A percentile compares a stretch with the other conserved stretches of the same genome.
phyloP scores from a whole-genome alignment of 441 rosid species.

The Gossypium schwendimanii region DNA sequence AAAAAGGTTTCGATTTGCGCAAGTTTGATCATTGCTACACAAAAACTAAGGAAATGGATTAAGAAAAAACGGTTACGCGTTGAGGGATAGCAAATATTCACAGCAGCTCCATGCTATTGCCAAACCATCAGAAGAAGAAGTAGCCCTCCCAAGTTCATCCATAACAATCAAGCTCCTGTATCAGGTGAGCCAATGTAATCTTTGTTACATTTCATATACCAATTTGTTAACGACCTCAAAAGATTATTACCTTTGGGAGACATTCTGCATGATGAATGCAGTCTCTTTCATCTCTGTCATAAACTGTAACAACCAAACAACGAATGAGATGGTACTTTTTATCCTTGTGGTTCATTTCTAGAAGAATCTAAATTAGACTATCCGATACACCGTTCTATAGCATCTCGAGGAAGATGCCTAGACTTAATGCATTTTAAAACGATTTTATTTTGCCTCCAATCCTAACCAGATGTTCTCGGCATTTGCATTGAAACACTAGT shows the following conservation, averaged over 20 bases:
- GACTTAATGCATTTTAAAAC: background rate
- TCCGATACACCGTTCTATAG: background rate
- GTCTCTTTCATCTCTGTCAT: slow-evolving; percentile 99
- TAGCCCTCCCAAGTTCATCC: slow-evolving; percentile 99
- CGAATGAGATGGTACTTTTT: slow-evolving; percentile 5
- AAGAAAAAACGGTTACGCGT: slow-evolving; percentile 45
- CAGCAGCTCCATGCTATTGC: slow-evolving; percentile 98
- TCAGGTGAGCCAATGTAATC: slow-evolving; percentile 6
- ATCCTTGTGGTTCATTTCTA: background rate
- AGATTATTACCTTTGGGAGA: slow-evolving; percentile 54
- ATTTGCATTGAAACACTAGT: background rate
- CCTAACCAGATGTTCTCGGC: background rate
- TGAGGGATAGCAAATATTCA: slow-evolving; percentile 71
- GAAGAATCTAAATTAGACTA: background rate
- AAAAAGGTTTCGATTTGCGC: background rate
- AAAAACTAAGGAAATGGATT: background rate
- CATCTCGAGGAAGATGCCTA: background rate
- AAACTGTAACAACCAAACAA: slow-evolving; percentile 44
- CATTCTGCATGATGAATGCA: slow-evolving; percentile 92
- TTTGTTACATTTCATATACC: slow-evolving; percentile 5
- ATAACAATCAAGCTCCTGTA: slow-evolving; percentile 78
- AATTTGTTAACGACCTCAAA: slow-evolving; percentile 4
- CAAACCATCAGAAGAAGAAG: slow-evolving; percentile 91
- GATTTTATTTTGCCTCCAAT: background rate
- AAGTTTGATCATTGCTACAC: background rate